phyloP scores from a whole-genome alignment of 768 basidiomycete genomes.

The Lactifluus volemus region DNA sequence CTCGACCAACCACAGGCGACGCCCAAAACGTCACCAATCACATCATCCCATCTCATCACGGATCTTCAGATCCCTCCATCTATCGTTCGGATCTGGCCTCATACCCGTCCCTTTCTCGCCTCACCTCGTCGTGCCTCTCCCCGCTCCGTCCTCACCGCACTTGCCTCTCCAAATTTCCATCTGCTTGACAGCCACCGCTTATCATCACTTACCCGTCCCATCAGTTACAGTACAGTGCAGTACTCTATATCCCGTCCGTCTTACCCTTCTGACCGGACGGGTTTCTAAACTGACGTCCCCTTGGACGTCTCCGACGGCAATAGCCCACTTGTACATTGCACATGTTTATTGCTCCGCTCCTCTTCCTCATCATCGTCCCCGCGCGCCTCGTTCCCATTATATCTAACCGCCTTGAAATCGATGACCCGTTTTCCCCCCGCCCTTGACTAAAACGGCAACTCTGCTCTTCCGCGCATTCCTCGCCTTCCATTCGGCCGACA shows the following conservation, averaged over 20 bases:
- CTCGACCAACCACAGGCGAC: conserved; percentile 3
- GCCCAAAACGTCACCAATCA: conserved; percentile 16
- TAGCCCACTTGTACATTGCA: not conserved
- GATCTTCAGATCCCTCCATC: conserved; percentile 14
- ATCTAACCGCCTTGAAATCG: not conserved
- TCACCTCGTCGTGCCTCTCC: not conserved
- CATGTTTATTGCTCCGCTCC: not conserved
- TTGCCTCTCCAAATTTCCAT: not conserved
- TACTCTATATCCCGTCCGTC: not conserved
- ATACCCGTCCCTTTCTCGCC: not conserved
- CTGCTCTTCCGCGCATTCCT: not conserved
- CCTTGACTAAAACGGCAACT: conserved; percentile 5
- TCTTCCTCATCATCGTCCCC: not conserved
- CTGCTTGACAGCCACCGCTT: not conserved
- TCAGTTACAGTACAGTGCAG: not conserved
- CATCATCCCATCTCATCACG: conserved; percentile 10
- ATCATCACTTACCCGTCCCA: not conserved
- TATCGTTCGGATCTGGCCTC: conserved; percentile 2
- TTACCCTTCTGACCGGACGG: not conserved
- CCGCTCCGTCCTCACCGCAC: conserved; percentile 5
- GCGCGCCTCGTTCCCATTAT: not conserved
- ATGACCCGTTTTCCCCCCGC: conserved; percentile 6
- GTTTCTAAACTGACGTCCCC: not conserved
- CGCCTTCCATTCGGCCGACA: conserved; percentile 8
- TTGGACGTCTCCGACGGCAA: too few species aligned